Conservation (phyloP, 1,284 basidiomycete species). For the Irpex lacteus region DNA sequence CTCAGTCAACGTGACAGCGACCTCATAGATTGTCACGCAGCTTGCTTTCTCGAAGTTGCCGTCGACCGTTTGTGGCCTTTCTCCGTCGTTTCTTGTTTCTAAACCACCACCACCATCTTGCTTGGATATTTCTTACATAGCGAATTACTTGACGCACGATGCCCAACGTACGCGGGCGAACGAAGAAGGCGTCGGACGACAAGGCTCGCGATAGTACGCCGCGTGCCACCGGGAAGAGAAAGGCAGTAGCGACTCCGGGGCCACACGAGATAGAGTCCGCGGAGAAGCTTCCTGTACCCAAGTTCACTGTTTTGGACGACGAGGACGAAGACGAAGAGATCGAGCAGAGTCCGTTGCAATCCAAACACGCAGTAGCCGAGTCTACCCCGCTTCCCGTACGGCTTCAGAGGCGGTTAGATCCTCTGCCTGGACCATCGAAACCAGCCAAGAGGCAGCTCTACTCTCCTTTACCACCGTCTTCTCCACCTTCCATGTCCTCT, state of each 20-base stretch:
- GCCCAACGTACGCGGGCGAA: conserved; percentile 7
- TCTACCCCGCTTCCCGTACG: not conserved
- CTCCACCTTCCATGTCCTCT: conserved; percentile 14
- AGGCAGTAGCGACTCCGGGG: conserved; percentile 2
- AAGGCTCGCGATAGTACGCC: conserved; percentile 15
- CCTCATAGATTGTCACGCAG: not conserved
- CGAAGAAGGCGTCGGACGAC: conserved; percentile 12
- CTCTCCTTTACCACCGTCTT: conserved; percentile 19
- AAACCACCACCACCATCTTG: not conserved
- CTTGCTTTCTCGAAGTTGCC: not conserved
- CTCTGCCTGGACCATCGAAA: not conserved
- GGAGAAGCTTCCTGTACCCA: not conserved
- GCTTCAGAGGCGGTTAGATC: not conserved
- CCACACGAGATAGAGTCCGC: not conserved
- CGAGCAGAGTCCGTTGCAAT: not conserved
- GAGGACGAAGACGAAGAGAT: not conserved
- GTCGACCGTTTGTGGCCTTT: not conserved
- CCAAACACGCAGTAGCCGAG: not conserved
- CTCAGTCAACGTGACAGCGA: not conserved
- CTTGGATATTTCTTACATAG: not conserved
- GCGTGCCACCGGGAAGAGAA: conserved; percentile 1
- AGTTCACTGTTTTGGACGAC: not conserved
- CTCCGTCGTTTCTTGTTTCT: not conserved
- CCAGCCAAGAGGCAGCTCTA: not conserved
- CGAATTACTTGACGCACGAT: not conserved